Percentiles rank a stretch among this genome's conserved stretches.
phyloP scores from a whole-genome alignment of 83 land plant genomes.

The Thuja plicata region DNA sequence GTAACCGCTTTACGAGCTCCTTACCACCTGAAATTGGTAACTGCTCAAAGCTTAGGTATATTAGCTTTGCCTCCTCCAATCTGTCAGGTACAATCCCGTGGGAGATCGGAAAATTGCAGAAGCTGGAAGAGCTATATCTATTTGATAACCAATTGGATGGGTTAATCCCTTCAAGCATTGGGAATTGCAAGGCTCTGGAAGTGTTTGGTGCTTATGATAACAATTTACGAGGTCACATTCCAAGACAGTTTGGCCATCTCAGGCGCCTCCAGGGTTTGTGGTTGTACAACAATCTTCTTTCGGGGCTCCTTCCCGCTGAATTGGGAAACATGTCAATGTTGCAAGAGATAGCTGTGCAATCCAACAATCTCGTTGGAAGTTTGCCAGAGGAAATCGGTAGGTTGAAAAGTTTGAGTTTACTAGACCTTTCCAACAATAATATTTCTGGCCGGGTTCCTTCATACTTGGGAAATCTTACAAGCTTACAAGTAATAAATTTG shows the following conservation, averaged over 20 bases:
- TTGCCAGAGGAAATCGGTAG: conserved; percentile 47
- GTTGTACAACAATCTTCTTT: conserved; percentile 37
- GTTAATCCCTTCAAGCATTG: conserved; percentile 35
- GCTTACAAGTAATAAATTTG: background rate
- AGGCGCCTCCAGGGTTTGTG: conserved; percentile 18
- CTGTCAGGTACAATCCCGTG: conserved; percentile 39
- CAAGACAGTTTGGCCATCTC: conserved; percentile 42
- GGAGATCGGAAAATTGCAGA: background rate
- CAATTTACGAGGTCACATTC: conserved; percentile 39
- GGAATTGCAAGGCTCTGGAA: conserved; percentile 25
- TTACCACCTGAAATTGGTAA: conserved; percentile 19
- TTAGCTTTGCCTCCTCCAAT: conserved; percentile 41
- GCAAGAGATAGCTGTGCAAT: background rate
- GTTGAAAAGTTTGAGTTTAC: conserved; percentile 13
- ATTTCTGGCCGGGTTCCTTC: conserved; percentile 38
- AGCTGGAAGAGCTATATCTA: conserved; percentile 17
- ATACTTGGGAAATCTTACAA: conserved; percentile 12
- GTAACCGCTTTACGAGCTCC: conserved; percentile 36
- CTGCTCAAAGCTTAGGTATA: conserved; percentile 22
- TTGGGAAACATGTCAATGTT: background rate
- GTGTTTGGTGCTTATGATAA: conserved; percentile 42
- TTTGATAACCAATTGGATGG: conserved; percentile 26
- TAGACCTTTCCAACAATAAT: conserved; percentile 38
- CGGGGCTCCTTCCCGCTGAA: conserved; percentile 45
- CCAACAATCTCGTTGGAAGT: conserved; percentile 28